Evolutionary conservation across 2,329 filamentous ascomycete genomes (phyloP).

Genomic region (Scedosporium minutisporum): DNA sequence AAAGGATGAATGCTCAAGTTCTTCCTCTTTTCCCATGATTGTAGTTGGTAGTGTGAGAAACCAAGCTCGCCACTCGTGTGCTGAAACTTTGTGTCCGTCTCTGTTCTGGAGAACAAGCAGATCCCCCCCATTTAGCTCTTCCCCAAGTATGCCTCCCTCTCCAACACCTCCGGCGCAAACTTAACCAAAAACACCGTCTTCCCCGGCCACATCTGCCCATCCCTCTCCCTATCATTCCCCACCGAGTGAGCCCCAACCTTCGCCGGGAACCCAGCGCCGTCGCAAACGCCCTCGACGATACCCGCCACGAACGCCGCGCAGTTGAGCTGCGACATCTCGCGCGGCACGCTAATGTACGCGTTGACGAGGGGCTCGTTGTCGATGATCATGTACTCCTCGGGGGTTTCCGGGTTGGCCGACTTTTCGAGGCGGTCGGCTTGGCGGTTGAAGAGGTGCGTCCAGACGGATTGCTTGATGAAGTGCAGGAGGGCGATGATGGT

Average conservation of each 20-base stretch:
- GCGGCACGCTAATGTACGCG: constrained; percentile 82
- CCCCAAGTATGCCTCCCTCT: constrained; percentile 75
- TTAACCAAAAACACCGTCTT: constrained; percentile 94
- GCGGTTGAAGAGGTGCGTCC: constrained; percentile 84
- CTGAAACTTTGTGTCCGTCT: no score
- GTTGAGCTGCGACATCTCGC: constrained; percentile 93
- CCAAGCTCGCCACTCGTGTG: no score
- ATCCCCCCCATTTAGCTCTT: constrained; percentile 28
- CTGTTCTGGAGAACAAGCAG: background rate
- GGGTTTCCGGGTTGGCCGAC: constrained; percentile 67
- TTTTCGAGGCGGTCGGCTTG: constrained; percentile 91
- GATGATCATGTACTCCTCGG: constrained; percentile 97
- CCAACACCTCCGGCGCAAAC: constrained; percentile 83
- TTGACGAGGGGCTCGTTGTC: constrained; percentile 97
- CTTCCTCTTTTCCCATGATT: constrained; percentile 4
- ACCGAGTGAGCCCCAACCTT: constrained; percentile 83
- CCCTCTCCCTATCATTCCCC: constrained; percentile 35
- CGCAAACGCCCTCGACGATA: constrained; percentile 90
- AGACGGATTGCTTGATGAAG: constrained; percentile 87
- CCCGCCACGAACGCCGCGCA: constrained; percentile 93
- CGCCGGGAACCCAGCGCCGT: constrained; percentile 81
- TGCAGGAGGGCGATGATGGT: constrained; percentile 86
- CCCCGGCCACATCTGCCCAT: constrained; percentile 84
- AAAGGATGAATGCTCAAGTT: constrained; percentile 15
- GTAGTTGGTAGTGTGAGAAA: no score